A percentile compares a stretch with the other conserved stretches of the same genome.
Conservation (phyloP, 805 yeast species). For the Metschnikowia lochheadii region DNA sequence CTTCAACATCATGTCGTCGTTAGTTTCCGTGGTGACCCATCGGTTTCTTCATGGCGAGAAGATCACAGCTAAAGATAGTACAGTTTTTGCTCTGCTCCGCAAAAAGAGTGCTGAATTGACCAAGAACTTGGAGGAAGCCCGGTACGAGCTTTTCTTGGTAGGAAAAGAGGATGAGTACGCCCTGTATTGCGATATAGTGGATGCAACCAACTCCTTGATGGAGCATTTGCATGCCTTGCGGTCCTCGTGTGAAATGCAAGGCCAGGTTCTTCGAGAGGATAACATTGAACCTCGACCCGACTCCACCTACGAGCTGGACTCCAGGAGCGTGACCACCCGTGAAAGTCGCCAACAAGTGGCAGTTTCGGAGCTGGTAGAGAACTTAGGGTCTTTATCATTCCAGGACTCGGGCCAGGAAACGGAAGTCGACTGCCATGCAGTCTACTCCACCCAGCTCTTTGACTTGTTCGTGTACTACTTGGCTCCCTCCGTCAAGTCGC, state of each 20-base stretch:
- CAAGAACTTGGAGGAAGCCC: slow-evolving; percentile 50
- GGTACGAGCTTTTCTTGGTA: slow-evolving; percentile 50
- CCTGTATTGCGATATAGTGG: slow-evolving; percentile 43
- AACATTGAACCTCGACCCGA: not conserved
- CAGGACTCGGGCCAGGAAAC: slow-evolving; percentile 9
- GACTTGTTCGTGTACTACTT: slow-evolving; percentile 62
- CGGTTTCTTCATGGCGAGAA: slow-evolving; percentile 49
- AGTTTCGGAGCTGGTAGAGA: slow-evolving; percentile 28
- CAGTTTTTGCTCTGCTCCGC: slow-evolving; percentile 36
- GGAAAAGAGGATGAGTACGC: slow-evolving; percentile 57
- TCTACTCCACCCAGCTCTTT: slow-evolving; percentile 46
- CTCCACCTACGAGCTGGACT: slow-evolving; percentile 10
- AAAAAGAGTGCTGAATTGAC: slow-evolving; percentile 37
- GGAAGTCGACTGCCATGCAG: slow-evolving; percentile 20
- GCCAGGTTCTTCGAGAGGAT: slow-evolving; percentile 43
- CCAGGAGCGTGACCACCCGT: slow-evolving; percentile 24
- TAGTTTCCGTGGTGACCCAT: slow-evolving; percentile 43
- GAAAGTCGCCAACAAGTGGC: slow-evolving; percentile 16
- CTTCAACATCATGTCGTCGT: slow-evolving; percentile 48
- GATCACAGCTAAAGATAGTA: slow-evolving; percentile 36
- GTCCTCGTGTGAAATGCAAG: slow-evolving; percentile 65
- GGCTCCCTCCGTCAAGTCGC: slow-evolving; percentile 70
- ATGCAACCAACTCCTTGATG: slow-evolving; percentile 47
- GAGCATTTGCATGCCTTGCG: slow-evolving; percentile 64
- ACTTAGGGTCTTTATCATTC: slow-evolving; percentile 18